phyloP scores from a whole-genome alignment of 2,329 filamentous ascomycete genomes.

The Dryadomyces quercus-mongolicae region DNA sequence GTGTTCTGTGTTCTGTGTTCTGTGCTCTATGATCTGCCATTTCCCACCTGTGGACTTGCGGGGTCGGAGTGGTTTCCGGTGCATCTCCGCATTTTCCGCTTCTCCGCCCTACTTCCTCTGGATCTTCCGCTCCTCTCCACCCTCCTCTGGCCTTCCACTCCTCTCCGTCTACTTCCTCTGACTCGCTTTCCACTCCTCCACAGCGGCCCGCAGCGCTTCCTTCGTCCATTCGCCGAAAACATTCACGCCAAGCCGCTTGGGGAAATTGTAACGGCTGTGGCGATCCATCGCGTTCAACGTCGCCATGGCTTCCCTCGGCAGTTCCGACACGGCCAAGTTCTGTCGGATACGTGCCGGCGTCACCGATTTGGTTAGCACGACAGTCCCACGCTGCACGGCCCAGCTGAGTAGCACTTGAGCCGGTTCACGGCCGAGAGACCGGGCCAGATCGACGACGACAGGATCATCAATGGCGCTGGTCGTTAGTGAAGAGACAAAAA shows the following conservation, averaged over 20 bases:
- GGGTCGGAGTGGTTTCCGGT: no score
- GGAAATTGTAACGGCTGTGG: constrained; percentile 42
- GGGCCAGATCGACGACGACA: constrained; percentile 3
- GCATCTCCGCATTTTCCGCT: no score
- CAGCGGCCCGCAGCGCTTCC: constrained; percentile 1
- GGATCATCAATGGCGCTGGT: constrained; percentile 1
- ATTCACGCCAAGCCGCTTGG: constrained; percentile 37
- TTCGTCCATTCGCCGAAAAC: constrained; percentile 14
- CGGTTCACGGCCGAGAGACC: constrained; percentile 22
- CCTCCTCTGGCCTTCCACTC: no score
- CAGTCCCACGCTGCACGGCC: constrained; percentile 70
- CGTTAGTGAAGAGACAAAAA: no score
- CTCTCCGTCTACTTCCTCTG: constrained; percentile 1
- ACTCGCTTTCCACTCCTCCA: constrained; percentile 4
- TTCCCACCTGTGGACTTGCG: no score
- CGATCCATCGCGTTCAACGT: constrained; percentile 39
- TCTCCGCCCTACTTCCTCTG: no score
- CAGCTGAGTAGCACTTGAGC: constrained; percentile 77
- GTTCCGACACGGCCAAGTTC: constrained; percentile 37
- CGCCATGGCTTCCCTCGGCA: constrained; percentile 40
- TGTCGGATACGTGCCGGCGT: constrained; percentile 34
- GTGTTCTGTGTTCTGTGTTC: no score
- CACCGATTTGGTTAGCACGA: constrained; percentile 64
- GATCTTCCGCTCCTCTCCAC: no score
- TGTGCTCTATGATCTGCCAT: no score